Conservation (phyloP, 495 filamentous ascomycete species). For the Venustampulla echinocandica region DNA sequence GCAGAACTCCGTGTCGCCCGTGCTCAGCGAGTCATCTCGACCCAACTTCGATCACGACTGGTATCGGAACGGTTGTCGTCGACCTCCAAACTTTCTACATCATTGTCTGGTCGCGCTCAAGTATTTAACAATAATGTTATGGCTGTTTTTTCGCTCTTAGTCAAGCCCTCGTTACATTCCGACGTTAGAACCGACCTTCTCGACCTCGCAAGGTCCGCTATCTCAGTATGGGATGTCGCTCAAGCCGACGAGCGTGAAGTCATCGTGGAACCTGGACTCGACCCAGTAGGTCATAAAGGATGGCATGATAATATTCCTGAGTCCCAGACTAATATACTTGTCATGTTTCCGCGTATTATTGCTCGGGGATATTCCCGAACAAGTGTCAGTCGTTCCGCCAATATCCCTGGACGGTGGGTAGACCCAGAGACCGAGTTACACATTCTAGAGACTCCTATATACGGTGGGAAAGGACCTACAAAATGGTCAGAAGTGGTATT, state of each 20-base stretch:
- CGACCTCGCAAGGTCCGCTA: not conserved
- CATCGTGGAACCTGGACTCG: not conserved
- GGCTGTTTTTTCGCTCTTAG: not conserved
- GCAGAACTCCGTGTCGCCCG: no score
- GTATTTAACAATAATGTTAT: not conserved
- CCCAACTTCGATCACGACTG: no score
- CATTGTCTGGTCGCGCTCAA: not conserved
- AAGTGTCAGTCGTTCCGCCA: not conserved
- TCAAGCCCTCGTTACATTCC: not conserved
- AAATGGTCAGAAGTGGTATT: conserved; percentile 2
- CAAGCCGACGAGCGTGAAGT: not conserved
- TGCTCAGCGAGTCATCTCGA: no score
- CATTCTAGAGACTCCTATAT: not conserved
- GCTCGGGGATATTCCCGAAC: not conserved
- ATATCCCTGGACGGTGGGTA: not conserved
- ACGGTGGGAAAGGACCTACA: not conserved
- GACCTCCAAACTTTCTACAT: no score
- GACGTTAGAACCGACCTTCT: not conserved
- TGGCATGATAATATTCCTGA: not conserved
- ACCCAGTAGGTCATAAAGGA: not conserved
- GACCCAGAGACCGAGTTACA: not conserved
- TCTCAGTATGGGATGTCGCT: not conserved
- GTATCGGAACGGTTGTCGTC: no score
- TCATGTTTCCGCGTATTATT: not conserved
- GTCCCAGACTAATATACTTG: not conserved